Evolutionary conservation across 306 rosid genomes (phyloP).

Genomic region (Calophaca sinica): DNA sequence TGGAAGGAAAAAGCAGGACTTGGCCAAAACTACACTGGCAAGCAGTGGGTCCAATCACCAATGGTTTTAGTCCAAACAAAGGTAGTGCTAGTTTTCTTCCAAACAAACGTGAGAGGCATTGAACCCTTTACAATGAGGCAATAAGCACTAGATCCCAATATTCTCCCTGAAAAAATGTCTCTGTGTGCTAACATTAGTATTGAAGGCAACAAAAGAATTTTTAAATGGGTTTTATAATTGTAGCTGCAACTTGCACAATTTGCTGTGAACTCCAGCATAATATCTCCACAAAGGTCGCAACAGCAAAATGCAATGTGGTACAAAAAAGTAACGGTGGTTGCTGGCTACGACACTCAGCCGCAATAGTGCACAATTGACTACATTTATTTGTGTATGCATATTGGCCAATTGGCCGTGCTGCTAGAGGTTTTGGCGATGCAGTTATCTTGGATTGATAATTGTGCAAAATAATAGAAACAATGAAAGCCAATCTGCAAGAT

Average conservation of each 20-base stretch:
- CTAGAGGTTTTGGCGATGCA: no score
- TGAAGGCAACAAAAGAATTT: background rate
- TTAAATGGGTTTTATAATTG: background rate
- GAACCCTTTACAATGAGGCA: background rate
- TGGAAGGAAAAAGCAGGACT: background rate
- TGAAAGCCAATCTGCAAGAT: background rate
- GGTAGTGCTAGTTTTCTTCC: background rate
- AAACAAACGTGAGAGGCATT: background rate
- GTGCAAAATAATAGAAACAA: background rate
- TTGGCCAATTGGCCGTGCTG: no score
- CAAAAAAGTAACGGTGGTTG: background rate
- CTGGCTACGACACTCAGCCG: background rate
- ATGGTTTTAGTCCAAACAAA: conserved; percentile 11
- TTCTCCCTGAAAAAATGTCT: background rate
- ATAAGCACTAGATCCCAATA: background rate
- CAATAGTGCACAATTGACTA: no score
- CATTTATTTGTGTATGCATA: no score
- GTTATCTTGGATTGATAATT: background rate
- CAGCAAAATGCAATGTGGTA: background rate
- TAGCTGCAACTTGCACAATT: no score
- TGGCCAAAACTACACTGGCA: background rate
- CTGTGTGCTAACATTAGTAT: background rate
- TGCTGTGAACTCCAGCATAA: no score
- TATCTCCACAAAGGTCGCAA: no score
- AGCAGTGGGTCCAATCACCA: background rate